Evolutionary conservation across 2,329 filamentous ascomycete species (phyloP).

Genomic region (Diaporthe velutina): DNA sequence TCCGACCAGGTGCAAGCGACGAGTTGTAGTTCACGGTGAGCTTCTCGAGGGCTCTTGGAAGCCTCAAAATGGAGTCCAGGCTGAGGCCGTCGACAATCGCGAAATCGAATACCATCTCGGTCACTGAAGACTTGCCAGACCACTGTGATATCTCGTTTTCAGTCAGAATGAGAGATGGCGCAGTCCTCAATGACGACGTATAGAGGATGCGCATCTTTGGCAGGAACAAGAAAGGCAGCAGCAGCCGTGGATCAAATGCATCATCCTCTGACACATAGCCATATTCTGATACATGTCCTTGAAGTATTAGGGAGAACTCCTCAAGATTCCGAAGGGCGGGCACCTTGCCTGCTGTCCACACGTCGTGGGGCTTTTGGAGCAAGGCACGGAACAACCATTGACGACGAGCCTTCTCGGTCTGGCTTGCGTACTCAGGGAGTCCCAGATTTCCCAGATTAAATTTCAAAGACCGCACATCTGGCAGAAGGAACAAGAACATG

Average conservation of each 20-base stretch:
- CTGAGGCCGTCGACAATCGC: not conserved
- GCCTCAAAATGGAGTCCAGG: not conserved
- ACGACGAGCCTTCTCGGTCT: not conserved
- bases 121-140: not conserved
- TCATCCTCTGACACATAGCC: too few relatives aligned
- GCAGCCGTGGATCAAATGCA: not conserved
- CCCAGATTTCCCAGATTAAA: not conserved
- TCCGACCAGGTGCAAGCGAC: too few relatives aligned
- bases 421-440: not conserved
- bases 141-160: not conserved
- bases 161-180: not conserved
- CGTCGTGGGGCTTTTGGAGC: not conserved
- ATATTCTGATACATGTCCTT: not conserved
- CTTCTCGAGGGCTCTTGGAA: not conserved
- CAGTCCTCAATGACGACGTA: not conserved
- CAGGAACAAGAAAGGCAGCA: constrained; percentile 2
- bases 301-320: not conserved
- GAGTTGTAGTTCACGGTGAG: not conserved
- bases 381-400: not conserved
- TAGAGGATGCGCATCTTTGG: constrained; percentile 12
- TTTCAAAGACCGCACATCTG: not conserved
- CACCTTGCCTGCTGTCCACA: not conserved
- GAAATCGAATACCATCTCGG: constrained; percentile 11
- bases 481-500: not conserved
- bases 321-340: not conserved